phyloP scores from a whole-genome alignment of 768 basidiomycete species.

The Boletus reticulatus region DNA sequence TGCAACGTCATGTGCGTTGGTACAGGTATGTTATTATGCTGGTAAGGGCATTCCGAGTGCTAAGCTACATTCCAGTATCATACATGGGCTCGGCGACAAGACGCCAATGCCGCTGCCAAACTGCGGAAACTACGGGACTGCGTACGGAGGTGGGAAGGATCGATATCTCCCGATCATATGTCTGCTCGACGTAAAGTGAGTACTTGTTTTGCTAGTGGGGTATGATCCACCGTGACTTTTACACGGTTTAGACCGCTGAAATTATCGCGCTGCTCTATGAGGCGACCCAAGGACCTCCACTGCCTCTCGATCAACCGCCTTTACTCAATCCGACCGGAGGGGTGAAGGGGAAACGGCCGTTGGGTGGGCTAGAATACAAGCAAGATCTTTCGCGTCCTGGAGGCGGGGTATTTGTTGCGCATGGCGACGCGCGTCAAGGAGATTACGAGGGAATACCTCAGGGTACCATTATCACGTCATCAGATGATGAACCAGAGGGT shows the following conservation, averaged over 20 bases:
- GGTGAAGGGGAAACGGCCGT: conserved; percentile 53
- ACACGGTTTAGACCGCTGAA: conserved; percentile 68
- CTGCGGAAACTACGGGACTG: conserved; percentile 82
- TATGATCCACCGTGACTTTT: neutral
- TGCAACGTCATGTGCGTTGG: conserved; percentile 83
- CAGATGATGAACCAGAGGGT: conserved; percentile 52
- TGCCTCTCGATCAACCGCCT: conserved; percentile 52
- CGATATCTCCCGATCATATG: conserved; percentile 92
- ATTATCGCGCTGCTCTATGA: conserved; percentile 91
- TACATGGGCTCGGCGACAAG: conserved; percentile 85
- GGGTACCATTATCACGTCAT: conserved; percentile 52
- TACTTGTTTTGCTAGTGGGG: conserved; percentile 2
- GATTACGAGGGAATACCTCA: conserved; percentile 54
- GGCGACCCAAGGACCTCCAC: conserved; percentile 81
- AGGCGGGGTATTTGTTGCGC: conserved; percentile 81
- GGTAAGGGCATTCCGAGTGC: neutral
- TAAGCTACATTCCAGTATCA: conserved; percentile 64
- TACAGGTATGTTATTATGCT: conserved; percentile 62
- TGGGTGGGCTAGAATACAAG: conserved; percentile 62
- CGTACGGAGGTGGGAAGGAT: conserved; percentile 82
- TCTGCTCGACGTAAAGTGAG: conserved; percentile 84
- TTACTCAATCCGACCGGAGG: conserved; percentile 80
- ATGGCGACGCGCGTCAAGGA: conserved; percentile 42
- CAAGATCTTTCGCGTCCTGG: conserved; percentile 81
- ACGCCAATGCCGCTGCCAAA: conserved; percentile 68